phyloP scores from a whole-genome alignment of 2,329 filamentous ascomycete genomes.

The Dactylellina leptospora region DNA sequence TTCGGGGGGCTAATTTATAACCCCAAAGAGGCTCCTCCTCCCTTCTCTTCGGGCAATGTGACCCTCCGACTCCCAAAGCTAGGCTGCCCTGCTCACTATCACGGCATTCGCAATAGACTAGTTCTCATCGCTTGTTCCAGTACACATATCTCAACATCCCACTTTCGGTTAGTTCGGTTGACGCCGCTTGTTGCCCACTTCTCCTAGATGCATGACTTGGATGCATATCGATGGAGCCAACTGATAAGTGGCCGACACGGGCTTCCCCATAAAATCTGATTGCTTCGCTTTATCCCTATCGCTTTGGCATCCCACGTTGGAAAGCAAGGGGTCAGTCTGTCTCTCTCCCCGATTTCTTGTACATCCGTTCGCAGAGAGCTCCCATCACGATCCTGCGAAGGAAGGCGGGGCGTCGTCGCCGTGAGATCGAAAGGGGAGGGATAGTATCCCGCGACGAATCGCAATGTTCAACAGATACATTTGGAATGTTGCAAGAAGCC shows the following conservation, averaged over 20 bases:
- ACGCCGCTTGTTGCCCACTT: slow-evolving; percentile 34
- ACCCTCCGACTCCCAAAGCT: slow-evolving; percentile 5
- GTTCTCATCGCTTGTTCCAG: slow-evolving; percentile 19
- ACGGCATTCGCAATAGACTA: slow-evolving; percentile 26
- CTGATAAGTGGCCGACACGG: slow-evolving; percentile 41
- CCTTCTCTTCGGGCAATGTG: neutral
- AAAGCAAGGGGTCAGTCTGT: slow-evolving; percentile 25
- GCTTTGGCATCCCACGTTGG: slow-evolving; percentile 37
- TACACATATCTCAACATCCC: slow-evolving; percentile 37
- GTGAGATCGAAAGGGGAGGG: too few species aligned
- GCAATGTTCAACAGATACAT: too few species aligned
- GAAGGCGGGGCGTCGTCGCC: too few species aligned
- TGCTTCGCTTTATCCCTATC: slow-evolving; percentile 25
- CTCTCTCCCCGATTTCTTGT: too few species aligned
- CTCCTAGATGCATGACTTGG: too few species aligned
- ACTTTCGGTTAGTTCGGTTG: slow-evolving; percentile 39
- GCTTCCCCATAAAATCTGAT: slow-evolving; percentile 16
- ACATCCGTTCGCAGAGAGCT: too few species aligned
- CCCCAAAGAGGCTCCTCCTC: slow-evolving; percentile 5
- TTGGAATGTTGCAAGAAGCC: neutral
- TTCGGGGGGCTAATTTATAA: slow-evolving; percentile 50
- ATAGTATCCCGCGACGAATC: too few species aligned
- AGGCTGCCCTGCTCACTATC: slow-evolving; percentile 15
- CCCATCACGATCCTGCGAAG: too few species aligned
- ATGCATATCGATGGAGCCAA: slow-evolving; percentile 45